Conservation (phyloP, 306 rosid genomes). For the Echinosophora koreensis region DNA sequence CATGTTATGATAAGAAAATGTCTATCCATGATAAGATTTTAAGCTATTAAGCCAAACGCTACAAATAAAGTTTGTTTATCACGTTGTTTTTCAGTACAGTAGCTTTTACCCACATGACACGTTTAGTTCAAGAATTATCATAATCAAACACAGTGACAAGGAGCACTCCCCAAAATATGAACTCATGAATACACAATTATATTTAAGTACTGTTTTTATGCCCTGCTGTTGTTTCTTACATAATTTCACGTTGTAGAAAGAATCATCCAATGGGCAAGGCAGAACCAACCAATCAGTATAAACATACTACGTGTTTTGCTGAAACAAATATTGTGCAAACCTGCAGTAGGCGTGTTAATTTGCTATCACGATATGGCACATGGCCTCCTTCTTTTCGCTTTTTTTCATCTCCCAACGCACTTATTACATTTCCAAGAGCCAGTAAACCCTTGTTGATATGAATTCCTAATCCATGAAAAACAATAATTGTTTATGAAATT, state of each 20-base stretch:
- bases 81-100: neutral
- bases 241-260: neutral
- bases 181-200: slow-evolving; percentile 10
- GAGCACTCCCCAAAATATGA: slow-evolving; percentile 11
- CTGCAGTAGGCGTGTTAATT: slow-evolving; percentile 93
- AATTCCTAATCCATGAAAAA: slow-evolving; percentile 68
- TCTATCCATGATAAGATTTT: slow-evolving; percentile 28
- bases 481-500: slow-evolving; percentile 14
- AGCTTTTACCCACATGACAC: neutral
- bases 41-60: neutral
- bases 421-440: slow-evolving; percentile 96
- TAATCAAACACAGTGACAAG: neutral
- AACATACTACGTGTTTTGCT: neutral
- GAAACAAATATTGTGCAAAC: slow-evolving; percentile 49
- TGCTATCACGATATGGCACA: slow-evolving; percentile 98
- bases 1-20: slow-evolving; percentile 30
- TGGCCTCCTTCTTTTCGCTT: slow-evolving; percentile 97
- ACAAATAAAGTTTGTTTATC: slow-evolving; percentile 6
- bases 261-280: slow-evolving; percentile 2
- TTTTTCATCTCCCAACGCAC: slow-evolving; percentile 97
- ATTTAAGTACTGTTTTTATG: neutral
- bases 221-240: slow-evolving; percentile 15
- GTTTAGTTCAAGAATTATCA: slow-evolving; percentile 3
- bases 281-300: neutral
- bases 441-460: slow-evolving; percentile 95